Evolutionary conservation across 768 basidiomycete genomes (phyloP), one percentile per base, ranked within the genome.

Genomic region (Naganishia randhawae): DNA sequence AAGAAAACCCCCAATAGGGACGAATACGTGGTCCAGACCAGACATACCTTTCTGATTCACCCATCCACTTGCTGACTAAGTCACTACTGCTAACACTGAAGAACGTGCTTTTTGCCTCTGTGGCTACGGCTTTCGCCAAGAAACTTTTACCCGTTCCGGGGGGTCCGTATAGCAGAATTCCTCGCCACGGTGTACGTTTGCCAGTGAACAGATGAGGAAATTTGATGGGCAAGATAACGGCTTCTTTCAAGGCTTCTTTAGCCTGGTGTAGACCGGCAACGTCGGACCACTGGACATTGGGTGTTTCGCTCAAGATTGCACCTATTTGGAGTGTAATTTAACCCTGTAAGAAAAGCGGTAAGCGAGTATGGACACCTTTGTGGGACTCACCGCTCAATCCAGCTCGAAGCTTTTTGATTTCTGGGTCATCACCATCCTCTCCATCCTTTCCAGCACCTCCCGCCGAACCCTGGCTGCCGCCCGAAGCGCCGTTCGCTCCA

Each of bases 61-160:
- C 96, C 82, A 98, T 96, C 96, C 96, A 99, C 80, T 98, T 99
- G 80, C 92, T 94, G 65, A 98, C 96, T 65, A 99, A 83, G 76
- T 98, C 96, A 78, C 88, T 88, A 27, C 91, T 92, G 75, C 90
- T 92, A 69, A 99, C 92, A 72, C 89, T 91, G 82, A 95, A 98
- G 84, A 99, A 99, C 10, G 95, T 97, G 80, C 93, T 93, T 82
- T 98, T 97, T 63, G 96, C 93, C 81, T 99, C 96, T 16, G 96
- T 99, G 19, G 96, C 96, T 27, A 99, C 96, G 0, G 96, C 96
- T 80, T 99, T 99, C 2, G 96, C 96, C 50, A 99, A 85, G 78
- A 88, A 98, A 50, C 88, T 90, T 82, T 99, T 99, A 16, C 96
- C 96, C 11, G 96, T 98, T 2, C 96, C 96, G 0, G 96, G 96